Evolutionary conservation across 2,329 filamentous ascomycete genomes (phyloP), one percentile per base, ranked within the genome.

Genomic region (Fusarium papillatum): DNA sequence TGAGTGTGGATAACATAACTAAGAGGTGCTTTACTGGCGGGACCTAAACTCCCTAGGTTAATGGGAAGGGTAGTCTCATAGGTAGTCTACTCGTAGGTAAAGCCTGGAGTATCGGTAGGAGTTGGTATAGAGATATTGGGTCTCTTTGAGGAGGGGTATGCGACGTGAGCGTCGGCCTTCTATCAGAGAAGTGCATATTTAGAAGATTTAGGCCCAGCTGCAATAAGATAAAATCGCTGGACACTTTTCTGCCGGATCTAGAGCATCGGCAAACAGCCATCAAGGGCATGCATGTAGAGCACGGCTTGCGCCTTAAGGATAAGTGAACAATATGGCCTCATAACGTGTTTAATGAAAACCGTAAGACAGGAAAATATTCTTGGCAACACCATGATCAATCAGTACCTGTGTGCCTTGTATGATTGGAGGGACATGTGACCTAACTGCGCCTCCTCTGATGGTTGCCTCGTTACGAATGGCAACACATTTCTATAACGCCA

Each of bases 1-100:
- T 80, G 72, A 14, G 76, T 80, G n/a, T 79, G 71, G 13, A 79
- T 80, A 34, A 82, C 63, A 64, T 78, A 79, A 3, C 81, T 80
- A 2, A 83, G 75, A 16, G 81, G 81, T 4, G 76, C 75, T 13
- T 68, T 71, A 2, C 77, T 79, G 5, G 78, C 77, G n/a, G 77
- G 73, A 7, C 79, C 76, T 29, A 73, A 72, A 1, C 66, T 61
- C 17, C 67, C 59, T 9, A 79, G 64, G n/a, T 73, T 63, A 11
- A 76, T 50, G 3, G 78, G 76, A 19, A 68, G 59, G 2, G 63
- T 36, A 1, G 79, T 78, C 60, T 78, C 76, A 5, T 41, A 43
- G 17, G 77, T 71, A 13, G 72, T 70, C 64, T 78, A 76, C 24
- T 72, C 72, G 7, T 66, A 69, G 19, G 63, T 38, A 36, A 64